Evolutionary conservation across 2,329 filamentous ascomycete genomes (phyloP), one percentile per base, ranked within the genome.

Genomic region (Neurospora sp.): DNA sequence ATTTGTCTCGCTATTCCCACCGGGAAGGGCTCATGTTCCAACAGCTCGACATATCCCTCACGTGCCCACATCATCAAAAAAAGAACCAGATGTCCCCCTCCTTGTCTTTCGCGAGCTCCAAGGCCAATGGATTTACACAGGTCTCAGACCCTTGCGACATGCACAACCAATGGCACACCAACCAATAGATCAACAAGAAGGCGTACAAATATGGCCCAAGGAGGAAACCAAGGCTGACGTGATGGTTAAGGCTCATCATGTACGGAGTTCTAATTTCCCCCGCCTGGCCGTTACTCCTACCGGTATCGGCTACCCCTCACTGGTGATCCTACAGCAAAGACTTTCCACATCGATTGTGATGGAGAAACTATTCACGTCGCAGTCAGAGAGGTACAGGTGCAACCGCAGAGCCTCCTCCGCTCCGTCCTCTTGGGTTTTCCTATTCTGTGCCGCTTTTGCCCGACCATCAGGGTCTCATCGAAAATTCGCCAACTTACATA

Each of bases 91-190:
- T 43, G 40, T n/a, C 11, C 11, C 19, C 40, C 15, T 17, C 39
- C 5, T 52, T 69, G n/a, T 19, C 23, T 23, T 28, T 69, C 37
- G n/a, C 33, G 8, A 66, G 12, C 57, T 38, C 33, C 68, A 69
- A 67, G 66, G 38, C 68, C 66, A 33, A 36, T 62, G 52, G 28
- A 62, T 62, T 36, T 62, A 36, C 52, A 62, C 52, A 62, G 52
- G 28, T 36, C 52, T 36, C 62, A 43, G 19, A 28, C 72, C 73
- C 73, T 70, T 73, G 71, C 46, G 62, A 57, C 68, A 68, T 71
- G 69, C 70, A 72, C 57, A 67, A 62, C 28, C 66, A 66, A 69
- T 74, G 69, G 67, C 74, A 75, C 74, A 74, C 70, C 69, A 67
- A 41, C 74, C 71, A 74, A 74, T 73, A 28, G 67, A 46, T 68